These are phyloP conservation scores for Dipodascus geniculatus DNA, from an alignment of 805 yeast genomes.

Conservation along the genomic window DNA sequence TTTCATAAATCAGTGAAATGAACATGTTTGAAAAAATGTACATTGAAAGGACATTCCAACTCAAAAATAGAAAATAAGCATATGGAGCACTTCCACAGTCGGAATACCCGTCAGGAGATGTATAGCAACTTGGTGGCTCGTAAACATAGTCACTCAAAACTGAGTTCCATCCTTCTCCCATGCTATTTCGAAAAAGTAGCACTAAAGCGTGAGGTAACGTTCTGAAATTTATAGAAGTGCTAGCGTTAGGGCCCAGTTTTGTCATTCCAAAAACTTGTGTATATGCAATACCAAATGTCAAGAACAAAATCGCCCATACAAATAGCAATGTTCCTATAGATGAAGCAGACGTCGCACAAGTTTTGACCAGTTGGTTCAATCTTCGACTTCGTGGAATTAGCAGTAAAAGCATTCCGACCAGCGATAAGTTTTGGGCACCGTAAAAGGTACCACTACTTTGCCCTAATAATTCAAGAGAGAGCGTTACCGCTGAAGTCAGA, in stretches of 20 bases:
- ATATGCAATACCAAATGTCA: conserved; percentile 84
- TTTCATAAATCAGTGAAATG: conserved; percentile 77
- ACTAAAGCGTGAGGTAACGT: conserved; percentile 78
- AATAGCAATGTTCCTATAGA: conserved; percentile 60
- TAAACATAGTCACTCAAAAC: conserved; percentile 69
- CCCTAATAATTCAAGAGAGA: conserved; percentile 10
- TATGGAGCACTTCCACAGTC: conserved; percentile 69
- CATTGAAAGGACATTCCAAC: conserved; percentile 91
- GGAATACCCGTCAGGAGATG: conserved; percentile 28
- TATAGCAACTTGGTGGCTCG: conserved; percentile 55
- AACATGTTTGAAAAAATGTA: conserved; percentile 86
- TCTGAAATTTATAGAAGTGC: conserved; percentile 64
- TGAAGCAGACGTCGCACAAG: conserved; percentile 76
- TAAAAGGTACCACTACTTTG: conserved; percentile 17
- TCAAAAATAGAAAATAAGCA: conserved; percentile 47
- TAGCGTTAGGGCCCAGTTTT: conserved; percentile 62
- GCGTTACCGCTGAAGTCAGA: conserved; percentile 13
- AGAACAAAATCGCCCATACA: conserved; percentile 75
- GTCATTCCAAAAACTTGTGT: conserved; percentile 90
- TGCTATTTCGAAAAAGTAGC: conserved; percentile 69
- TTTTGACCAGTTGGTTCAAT: conserved; percentile 61
- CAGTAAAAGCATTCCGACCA: conserved; percentile 36
- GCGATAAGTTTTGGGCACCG: conserved; percentile 34
- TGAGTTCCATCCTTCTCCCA: conserved; percentile 96
- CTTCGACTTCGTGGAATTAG: conserved; percentile 53